These are phyloP conservation scores for Globisporangium takayamanum DNA, from an alignment of 352 stramenopile genomes.

Conservation along the genomic window DNA sequence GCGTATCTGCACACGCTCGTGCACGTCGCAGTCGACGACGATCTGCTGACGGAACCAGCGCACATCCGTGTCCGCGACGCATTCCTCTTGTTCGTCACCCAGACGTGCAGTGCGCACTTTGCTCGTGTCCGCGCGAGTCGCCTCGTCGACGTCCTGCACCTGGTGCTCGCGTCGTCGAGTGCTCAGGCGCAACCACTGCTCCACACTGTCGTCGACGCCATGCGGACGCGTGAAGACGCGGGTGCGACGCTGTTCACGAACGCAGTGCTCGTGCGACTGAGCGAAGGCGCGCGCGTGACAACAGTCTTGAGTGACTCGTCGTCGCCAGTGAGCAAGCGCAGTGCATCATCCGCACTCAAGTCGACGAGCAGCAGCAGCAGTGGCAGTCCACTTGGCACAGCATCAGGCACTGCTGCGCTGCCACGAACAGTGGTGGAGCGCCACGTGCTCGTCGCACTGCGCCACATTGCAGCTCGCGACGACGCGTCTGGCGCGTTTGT, in stretches of 20 bases:
- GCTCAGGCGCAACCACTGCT: constrained; percentile 8
- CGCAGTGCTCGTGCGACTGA: constrained; percentile 8
- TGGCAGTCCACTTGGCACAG: neutral
- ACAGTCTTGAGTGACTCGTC: constrained; percentile 3
- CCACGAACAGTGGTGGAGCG: constrained; percentile 7
- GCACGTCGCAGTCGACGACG: constrained; percentile 4
- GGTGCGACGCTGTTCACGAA: constrained; percentile 9
- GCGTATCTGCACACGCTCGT: constrained; percentile 34
- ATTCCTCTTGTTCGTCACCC: constrained; percentile 14
- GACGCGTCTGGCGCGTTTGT: constrained; percentile 31
- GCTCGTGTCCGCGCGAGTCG: neutral
- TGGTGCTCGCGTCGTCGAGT: constrained; percentile 6
- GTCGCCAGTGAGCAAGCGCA: neutral
- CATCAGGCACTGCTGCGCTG: neutral
- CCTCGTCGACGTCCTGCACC: neutral
- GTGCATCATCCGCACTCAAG: neutral
- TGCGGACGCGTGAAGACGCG: neutral
- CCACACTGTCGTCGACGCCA: constrained; percentile 1
- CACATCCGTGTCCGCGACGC: constrained; percentile 9
- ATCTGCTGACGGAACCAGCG: neutral
- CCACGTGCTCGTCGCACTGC: constrained; percentile 18
- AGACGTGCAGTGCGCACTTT: constrained; percentile 5
- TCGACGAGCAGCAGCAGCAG: neutral
- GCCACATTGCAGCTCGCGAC: constrained; percentile 16
- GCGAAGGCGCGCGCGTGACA: constrained; percentile 2